phyloP scores from a whole-genome alignment of 169 alveolate genomes.

The Cryptosporidium canis region DNA sequence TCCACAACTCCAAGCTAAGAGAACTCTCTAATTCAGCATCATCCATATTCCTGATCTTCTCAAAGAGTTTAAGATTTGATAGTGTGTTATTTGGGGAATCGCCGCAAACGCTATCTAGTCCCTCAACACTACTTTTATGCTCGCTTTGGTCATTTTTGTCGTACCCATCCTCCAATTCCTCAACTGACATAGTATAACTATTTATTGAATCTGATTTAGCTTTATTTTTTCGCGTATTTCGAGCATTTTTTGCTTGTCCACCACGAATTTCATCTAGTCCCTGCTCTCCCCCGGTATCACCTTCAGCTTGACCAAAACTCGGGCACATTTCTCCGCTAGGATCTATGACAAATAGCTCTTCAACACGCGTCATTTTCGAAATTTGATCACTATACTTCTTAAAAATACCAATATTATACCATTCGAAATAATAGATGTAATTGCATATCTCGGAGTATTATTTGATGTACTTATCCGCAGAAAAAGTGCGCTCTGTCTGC shows the following conservation, averaged over 20 bases:
- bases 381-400: no score
- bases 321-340: background rate
- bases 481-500: no score
- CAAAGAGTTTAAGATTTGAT: background rate
- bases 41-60: background rate
- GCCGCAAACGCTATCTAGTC: background rate
- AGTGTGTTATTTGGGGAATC: background rate
- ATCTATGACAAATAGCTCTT: conserved; percentile 4
- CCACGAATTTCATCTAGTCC: background rate
- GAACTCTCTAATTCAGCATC: conserved; percentile 25
- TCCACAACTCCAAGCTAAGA: conserved; percentile 43
- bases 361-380: background rate
- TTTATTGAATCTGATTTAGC: background rate
- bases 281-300: background rate
- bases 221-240: background rate
- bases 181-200: background rate
- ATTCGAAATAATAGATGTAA: no score
- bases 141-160: background rate
- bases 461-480: no score
- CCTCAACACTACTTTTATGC: background rate
- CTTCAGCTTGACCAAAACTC: background rate
- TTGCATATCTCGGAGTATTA: no score
- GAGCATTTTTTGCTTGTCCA: background rate
- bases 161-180: background rate
- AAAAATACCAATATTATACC: no score